phyloP scores from a whole-genome alignment of 768 basidiomycete species.

The Plicaturopsis crispa region DNA sequence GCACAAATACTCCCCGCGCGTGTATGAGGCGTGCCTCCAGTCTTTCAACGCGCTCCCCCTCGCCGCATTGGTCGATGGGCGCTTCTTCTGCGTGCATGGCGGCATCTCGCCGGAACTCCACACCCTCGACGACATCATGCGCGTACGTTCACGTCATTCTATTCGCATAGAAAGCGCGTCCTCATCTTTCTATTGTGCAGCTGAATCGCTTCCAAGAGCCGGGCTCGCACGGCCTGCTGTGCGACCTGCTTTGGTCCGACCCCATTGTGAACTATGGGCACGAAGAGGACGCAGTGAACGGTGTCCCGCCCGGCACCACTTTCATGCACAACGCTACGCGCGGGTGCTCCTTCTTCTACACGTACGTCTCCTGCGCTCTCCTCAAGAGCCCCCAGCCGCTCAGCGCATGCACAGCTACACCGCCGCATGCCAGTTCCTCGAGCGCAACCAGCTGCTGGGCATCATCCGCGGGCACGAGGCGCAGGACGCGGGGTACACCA shows the following conservation, averaged over 20 bases:
- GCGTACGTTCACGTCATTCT: conserved; percentile 32
- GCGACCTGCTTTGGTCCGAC: conserved; percentile 95
- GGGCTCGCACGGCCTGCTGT: conserved; percentile 83
- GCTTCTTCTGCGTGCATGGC: conserved; percentile 97
- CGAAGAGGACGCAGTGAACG: conserved; percentile 49
- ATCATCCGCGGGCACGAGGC: conserved; percentile 97
- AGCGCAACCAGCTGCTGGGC: conserved; percentile 84
- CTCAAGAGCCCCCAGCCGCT: background rate
- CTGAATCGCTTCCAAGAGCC: conserved; percentile 92
- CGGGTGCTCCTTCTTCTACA: conserved; percentile 90
- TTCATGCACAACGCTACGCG: conserved; percentile 79
- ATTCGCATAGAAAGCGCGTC: no score
- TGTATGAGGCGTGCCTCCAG: conserved; percentile 90
- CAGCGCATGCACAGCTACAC: conserved; percentile 44
- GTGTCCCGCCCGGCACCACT: conserved; percentile 49
- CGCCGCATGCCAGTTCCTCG: conserved; percentile 90
- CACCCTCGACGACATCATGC: conserved; percentile 65
- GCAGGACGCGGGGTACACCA: conserved; percentile 94
- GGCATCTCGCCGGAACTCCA: conserved; percentile 86
- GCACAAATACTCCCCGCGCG: conserved; percentile 78
- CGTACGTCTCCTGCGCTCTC: conserved; percentile 42
- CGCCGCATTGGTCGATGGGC: conserved; percentile 85
- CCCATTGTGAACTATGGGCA: conserved; percentile 85
- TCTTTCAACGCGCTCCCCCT: conserved; percentile 90
- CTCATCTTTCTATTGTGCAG: conserved; percentile 34